Conservation (phyloP, 768 basidiomycete species). For the Dentipellis fragilis region DNA sequence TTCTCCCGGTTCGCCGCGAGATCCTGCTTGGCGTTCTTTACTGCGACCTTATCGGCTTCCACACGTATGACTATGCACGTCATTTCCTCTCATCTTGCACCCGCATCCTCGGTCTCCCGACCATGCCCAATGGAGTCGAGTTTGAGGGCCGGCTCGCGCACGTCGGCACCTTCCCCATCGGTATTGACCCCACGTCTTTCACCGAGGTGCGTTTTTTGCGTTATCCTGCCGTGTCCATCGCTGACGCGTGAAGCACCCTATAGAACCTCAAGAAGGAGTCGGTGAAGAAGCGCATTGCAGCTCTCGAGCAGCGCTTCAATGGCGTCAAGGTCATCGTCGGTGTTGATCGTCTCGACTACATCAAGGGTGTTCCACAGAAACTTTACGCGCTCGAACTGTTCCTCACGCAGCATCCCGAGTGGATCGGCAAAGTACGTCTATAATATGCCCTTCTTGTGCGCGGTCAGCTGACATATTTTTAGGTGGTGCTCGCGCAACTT, state of each 20-base stretch:
- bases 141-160: constrained; percentile 92
- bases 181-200: constrained; percentile 92
- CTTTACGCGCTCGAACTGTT: constrained; percentile 94
- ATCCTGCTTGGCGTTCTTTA: constrained; percentile 94
- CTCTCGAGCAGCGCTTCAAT: constrained; percentile 82
- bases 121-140: constrained; percentile 97
- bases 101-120: constrained; percentile 86
- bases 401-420: constrained; percentile 95
- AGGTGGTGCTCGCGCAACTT: constrained; percentile 94
- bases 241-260: constrained; percentile 2
- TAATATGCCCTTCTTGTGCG: not conserved
- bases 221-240: not conserved
- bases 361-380: constrained; percentile 99
- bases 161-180: constrained; percentile 98
- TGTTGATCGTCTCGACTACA: constrained; percentile 96
- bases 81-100: constrained; percentile 99
- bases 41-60: constrained; percentile 97
- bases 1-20: constrained; percentile 93
- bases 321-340: constrained; percentile 97
- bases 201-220: constrained; percentile 44
- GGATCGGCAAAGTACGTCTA: constrained; percentile 82
- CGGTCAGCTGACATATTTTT: not conserved
- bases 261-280: constrained; percentile 72
- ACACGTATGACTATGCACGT: constrained; percentile 98
- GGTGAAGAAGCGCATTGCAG: constrained; percentile 72